Conservation (phyloP, 345 rosid species). For the Fremontodendron californicum region DNA sequence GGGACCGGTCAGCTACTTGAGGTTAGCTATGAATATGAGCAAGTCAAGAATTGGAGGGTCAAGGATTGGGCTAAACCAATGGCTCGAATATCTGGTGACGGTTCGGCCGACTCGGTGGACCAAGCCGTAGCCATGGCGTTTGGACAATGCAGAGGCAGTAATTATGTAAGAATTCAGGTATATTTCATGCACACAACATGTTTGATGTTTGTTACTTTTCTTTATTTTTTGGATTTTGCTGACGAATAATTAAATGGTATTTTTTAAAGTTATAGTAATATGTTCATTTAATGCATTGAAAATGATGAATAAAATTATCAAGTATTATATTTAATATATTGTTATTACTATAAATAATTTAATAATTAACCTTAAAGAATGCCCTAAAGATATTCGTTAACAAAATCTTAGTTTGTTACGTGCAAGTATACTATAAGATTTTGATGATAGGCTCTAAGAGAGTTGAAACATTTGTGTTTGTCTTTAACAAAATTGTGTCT, state of each 20-base stretch:
- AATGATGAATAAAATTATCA: too few species aligned
- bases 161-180: conserved; percentile 93
- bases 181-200: not conserved
- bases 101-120: conserved; percentile 85
- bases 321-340: too few species aligned
- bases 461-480: not conserved
- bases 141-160: conserved; percentile 66
- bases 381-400: too few species aligned
- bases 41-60: conserved; percentile 68
- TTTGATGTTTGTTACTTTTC: not conserved
- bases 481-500: not conserved
- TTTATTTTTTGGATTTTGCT: too few species aligned
- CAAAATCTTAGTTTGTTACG: too few species aligned
- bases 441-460: not conserved
- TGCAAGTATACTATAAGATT: not conserved
- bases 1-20: conserved; percentile 84
- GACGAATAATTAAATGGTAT: too few species aligned
- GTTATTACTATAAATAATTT: too few species aligned
- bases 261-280: too few species aligned
- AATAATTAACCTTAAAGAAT: too few species aligned
- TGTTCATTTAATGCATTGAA: too few species aligned
- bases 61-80: conserved; percentile 92
- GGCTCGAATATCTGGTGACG: conserved; percentile 77
- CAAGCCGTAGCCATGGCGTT: conserved; percentile 96
- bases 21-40: conserved; percentile 62